Evolutionary conservation across 1,284 basidiomycete genomes (phyloP).

Genomic region (Malassezia psittaci): DNA sequence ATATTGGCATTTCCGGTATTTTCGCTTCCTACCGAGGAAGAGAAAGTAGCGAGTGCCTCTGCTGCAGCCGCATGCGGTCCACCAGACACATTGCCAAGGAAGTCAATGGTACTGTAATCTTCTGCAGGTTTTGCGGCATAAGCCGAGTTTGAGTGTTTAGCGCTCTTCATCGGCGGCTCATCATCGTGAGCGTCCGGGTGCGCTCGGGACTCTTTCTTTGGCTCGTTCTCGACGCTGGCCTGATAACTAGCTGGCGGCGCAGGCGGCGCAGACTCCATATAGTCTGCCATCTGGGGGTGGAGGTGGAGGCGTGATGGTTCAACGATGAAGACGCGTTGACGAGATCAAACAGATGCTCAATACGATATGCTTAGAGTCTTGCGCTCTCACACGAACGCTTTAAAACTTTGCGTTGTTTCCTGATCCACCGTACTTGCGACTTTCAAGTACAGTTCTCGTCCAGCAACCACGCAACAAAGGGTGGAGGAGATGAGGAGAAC

Average conservation of each 20-base stretch:
- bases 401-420: too few species aligned
- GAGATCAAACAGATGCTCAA: too few species aligned
- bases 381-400: not conserved
- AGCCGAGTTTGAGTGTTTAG: conserved; percentile 8
- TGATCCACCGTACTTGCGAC: too few species aligned
- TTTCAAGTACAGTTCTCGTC: too few species aligned
- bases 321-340: not conserved
- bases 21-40: conserved; percentile 7
- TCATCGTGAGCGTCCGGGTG: conserved; percentile 9
- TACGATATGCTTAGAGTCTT: not conserved
- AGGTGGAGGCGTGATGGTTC: conserved; percentile 8
- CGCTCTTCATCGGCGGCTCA: conserved; percentile 7
- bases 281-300: conserved; percentile 6
- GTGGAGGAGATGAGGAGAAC: conserved; percentile 4
- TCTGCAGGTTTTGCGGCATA: conserved; percentile 9
- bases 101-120: conserved; percentile 16
- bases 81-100: conserved; percentile 17
- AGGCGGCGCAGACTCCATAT: conserved; percentile 5
- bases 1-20: conserved; percentile 4
- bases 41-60: conserved; percentile 17
- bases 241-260: conserved; percentile 2
- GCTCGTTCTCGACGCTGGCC: not conserved
- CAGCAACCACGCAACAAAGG: not conserved
- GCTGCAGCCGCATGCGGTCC: conserved; percentile 17
- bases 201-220: conserved; percentile 2